phyloP scores from a whole-genome alignment of 305 asterid species.

The Petunia hybrid region DNA sequence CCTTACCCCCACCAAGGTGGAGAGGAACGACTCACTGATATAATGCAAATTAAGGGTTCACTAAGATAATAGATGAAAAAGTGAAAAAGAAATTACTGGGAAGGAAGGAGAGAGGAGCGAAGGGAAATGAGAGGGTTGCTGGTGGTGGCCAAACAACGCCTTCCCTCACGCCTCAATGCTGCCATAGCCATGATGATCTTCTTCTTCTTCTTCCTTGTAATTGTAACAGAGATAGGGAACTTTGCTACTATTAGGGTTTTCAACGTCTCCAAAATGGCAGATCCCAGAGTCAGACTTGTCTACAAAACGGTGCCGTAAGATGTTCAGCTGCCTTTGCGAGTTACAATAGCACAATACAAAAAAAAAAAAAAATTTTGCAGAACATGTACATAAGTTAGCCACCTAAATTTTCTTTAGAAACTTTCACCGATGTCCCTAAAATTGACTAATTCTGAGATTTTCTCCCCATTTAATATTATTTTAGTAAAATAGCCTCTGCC shows the following conservation, averaged over 20 bases:
- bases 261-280: not conserved
- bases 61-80: not conserved
- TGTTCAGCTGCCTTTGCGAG: not conserved
- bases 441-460: too few species aligned
- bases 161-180: constrained; percentile 81
- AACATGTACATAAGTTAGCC: too few species aligned
- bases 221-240: not conserved
- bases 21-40: too few species aligned
- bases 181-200: constrained; percentile 76
- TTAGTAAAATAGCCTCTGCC: too few species aligned
- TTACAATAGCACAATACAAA: too few species aligned
- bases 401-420: too few species aligned
- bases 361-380: too few species aligned
- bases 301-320: not conserved
- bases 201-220: constrained; percentile 10
- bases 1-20: too few species aligned
- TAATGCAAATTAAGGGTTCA: not conserved
- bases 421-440: too few species aligned
- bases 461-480: too few species aligned
- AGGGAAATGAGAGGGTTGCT: constrained; percentile 51
- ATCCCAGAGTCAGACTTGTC: not conserved
- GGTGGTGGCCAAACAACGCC: constrained; percentile 63
- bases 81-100: constrained; percentile 51
- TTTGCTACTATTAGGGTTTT: not conserved
- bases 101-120: constrained; percentile 61